phyloP scores from a whole-genome alignment of 164 flowering plant genomes.

The Vitis riparia region DNA sequence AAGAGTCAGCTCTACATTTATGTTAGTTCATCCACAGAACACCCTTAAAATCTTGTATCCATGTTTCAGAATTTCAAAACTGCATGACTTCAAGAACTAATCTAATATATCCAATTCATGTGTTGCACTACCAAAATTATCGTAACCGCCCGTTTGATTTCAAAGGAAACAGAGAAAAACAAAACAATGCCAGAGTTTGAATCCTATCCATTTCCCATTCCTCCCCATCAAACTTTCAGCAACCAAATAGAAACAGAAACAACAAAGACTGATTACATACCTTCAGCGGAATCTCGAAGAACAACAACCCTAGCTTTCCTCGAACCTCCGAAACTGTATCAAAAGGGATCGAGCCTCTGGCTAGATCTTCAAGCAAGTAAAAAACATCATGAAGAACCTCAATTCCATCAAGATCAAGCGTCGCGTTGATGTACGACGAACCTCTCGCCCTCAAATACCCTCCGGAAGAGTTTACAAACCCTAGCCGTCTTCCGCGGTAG shows the following conservation, averaged over 20 bases:
- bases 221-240: too few species aligned
- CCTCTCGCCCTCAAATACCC: slow-evolving; percentile 55
- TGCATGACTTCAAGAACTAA: too few species aligned
- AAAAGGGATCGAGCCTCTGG: slow-evolving; percentile 72
- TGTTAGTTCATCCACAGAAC: too few species aligned
- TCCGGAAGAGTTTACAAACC: slow-evolving; percentile 51
- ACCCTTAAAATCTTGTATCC: too few species aligned
- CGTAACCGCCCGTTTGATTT: too few species aligned
- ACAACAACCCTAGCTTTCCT: slow-evolving; percentile 60
- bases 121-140: too few species aligned
- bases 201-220: too few species aligned
- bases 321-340: slow-evolving; percentile 53
- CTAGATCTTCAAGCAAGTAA: slow-evolving; percentile 68
- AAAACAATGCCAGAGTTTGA: too few species aligned
- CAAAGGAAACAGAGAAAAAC: too few species aligned
- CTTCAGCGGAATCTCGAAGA: slow-evolving; percentile 67
- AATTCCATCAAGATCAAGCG: slow-evolving; percentile 58
- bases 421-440: slow-evolving; percentile 58
- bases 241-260: not conserved
- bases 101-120: too few species aligned
- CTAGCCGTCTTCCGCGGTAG: slow-evolving; percentile 70
- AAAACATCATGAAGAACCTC: slow-evolving; percentile 64
- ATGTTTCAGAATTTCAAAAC: too few species aligned
- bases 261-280: slow-evolving; percentile 22
- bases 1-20: too few species aligned